Percentiles rank a stretch among this genome's conserved stretches.
Evolutionary conservation across 331 rosid species (phyloP).

Genomic region (Prunus yedoensis): DNA sequence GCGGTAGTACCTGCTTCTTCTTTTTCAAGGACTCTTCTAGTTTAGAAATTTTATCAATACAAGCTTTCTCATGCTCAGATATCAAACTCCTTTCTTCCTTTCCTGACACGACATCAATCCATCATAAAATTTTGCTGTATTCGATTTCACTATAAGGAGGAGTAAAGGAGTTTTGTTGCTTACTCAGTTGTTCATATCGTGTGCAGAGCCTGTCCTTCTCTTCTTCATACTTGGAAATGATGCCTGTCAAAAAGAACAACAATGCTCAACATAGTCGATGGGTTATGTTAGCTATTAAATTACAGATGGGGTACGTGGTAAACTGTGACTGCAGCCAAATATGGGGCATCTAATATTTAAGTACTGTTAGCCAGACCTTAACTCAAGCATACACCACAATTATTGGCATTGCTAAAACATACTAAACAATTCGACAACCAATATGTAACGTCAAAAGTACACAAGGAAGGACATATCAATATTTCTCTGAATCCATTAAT

Average conservation of each 20-base stretch:
- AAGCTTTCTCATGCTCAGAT: slow-evolving; percentile 74
- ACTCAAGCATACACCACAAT: background rate
- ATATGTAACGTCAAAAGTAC: background rate
- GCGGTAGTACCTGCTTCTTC: slow-evolving; percentile 21
- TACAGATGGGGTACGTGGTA: too few species aligned
- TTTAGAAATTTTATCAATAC: slow-evolving; percentile 42
- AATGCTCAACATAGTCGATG: too few species aligned
- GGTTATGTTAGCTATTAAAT: too few species aligned
- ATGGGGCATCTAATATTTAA: too few species aligned
- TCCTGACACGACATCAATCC: slow-evolving; percentile 52
- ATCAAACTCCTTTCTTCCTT: slow-evolving; percentile 73
- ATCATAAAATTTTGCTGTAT: background rate
- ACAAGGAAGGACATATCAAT: background rate
- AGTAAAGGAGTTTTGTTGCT: too few species aligned
- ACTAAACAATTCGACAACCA: background rate
- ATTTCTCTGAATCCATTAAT: background rate
- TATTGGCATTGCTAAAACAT: background rate
- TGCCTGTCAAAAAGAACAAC: too few species aligned
- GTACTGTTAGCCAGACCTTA: background rate
- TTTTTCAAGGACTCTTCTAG: too few species aligned
- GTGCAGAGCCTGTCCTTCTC: too few species aligned
- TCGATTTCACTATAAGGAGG: too few species aligned
- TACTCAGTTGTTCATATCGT: too few species aligned
- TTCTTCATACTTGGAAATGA: too few species aligned
- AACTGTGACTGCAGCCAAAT: too few species aligned